Evolutionary conservation across 805 yeast genomes (phyloP).

Genomic region (Saccharomycopsis guyanensis): DNA sequence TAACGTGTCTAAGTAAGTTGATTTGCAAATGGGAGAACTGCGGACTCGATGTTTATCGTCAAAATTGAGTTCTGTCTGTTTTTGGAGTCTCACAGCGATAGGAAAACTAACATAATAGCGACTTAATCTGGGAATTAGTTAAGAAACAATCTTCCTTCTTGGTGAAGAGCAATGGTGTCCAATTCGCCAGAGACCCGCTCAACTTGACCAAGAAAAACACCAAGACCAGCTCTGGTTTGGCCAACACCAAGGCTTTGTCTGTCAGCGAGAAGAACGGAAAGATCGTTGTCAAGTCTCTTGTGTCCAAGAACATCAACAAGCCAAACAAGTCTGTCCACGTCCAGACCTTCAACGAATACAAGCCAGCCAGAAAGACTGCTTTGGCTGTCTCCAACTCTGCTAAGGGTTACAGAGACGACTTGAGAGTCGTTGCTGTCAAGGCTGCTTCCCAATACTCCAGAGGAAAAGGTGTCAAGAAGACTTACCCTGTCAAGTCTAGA

Average conservation of each 20-base stretch:
- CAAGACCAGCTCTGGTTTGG: slow-evolving; percentile 40
- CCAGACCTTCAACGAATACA: slow-evolving; percentile 35
- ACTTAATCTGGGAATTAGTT: slow-evolving; percentile 45
- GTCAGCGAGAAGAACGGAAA: slow-evolving; percentile 32
- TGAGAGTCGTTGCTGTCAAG: slow-evolving; percentile 40
- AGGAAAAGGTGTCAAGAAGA: slow-evolving; percentile 31
- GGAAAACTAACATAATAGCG: no score
- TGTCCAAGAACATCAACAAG: slow-evolving; percentile 38
- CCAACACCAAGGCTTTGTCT: slow-evolving; percentile 43
- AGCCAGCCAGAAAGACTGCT: slow-evolving; percentile 37
- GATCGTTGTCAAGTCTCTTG: slow-evolving; percentile 36
- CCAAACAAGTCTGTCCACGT: slow-evolving; percentile 35
- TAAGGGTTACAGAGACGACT: slow-evolving; percentile 42
- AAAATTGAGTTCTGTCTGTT: no score
- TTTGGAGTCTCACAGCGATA: background rate
- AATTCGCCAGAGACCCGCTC: slow-evolving; percentile 43
- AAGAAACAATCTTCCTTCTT: slow-evolving; percentile 39
- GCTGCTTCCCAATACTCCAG: slow-evolving; percentile 39
- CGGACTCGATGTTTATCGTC: no score
- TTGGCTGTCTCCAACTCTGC: slow-evolving; percentile 38
- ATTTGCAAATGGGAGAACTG: no score
- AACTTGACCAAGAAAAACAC: slow-evolving; percentile 41
- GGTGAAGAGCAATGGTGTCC: slow-evolving; percentile 38
- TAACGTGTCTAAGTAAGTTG: slow-evolving; percentile 13
- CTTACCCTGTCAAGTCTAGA: slow-evolving; percentile 24